These are phyloP conservation scores for Testicularia cyperi DNA, from an alignment of 1,284 basidiomycete genomes.

Conservation along the genomic window DNA sequence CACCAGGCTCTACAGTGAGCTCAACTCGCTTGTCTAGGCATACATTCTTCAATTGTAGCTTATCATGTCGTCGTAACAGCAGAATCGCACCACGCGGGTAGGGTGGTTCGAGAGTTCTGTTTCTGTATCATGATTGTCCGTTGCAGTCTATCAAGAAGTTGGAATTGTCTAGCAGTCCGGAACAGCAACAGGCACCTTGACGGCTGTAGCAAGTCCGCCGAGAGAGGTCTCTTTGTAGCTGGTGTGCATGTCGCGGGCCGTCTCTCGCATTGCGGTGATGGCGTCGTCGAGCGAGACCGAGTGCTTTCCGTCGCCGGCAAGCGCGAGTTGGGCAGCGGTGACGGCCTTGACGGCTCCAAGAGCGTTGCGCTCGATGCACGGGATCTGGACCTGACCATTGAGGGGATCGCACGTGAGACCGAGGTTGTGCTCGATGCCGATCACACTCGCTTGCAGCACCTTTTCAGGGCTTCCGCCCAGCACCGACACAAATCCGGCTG, in stretches of 20 bases:
- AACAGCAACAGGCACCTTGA: conserved; percentile 53
- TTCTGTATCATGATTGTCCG: too few relatives aligned
- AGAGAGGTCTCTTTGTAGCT: conserved; percentile 58
- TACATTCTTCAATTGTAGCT: too few relatives aligned
- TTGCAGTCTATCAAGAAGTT: too few relatives aligned
- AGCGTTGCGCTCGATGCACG: conserved; percentile 79
- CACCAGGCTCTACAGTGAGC: conserved; percentile 1
- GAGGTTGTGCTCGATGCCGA: conserved; percentile 70
- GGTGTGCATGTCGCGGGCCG: conserved; percentile 68
- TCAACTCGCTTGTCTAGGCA: too few relatives aligned
- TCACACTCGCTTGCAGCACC: conserved; percentile 80
- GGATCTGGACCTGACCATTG: conserved; percentile 81
- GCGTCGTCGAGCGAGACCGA: conserved; percentile 89
- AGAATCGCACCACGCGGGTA: too few relatives aligned
- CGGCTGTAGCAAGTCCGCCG: conserved; percentile 48
- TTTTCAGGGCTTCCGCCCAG: conserved; percentile 60
- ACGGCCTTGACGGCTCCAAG: conserved; percentile 68
- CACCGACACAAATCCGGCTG: conserved; percentile 87
- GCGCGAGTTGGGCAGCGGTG: conserved; percentile 79
- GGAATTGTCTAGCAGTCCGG: conserved; percentile 57
- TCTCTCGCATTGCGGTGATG: conserved; percentile 91
- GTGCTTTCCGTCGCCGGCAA: conserved; percentile 79
- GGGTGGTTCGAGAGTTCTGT: too few relatives aligned
- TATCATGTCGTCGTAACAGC: too few relatives aligned
- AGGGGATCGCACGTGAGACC: conserved; percentile 53